Evolutionary conservation across 768 basidiomycete genomes (phyloP).

Genomic region (Calocybe gangraenosa): DNA sequence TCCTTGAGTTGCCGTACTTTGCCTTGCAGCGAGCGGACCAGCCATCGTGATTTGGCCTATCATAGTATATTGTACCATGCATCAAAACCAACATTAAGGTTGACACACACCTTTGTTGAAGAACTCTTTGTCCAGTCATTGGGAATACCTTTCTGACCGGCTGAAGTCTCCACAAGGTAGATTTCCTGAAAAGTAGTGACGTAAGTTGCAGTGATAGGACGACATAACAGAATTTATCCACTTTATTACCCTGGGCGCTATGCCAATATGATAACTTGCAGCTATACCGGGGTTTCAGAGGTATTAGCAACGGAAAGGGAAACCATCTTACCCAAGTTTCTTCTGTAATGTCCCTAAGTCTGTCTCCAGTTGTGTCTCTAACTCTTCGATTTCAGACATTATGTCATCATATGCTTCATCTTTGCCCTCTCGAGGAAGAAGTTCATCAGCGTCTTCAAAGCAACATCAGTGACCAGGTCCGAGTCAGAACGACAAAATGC

Average conservation of each 20-base stretch:
- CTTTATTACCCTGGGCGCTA: slow-evolving; percentile 81
- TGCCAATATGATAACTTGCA: slow-evolving; percentile 40
- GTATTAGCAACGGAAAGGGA: neutral
- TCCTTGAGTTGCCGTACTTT: slow-evolving; percentile 86
- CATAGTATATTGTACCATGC: neutral
- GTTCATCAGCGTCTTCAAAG: slow-evolving; percentile 54
- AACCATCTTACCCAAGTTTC: slow-evolving; percentile 52
- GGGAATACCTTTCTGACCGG: slow-evolving; percentile 61
- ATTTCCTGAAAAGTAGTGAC: slow-evolving; percentile 59
- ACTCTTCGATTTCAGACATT: slow-evolving; percentile 58
- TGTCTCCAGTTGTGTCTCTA: slow-evolving; percentile 72
- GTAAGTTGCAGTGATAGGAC: neutral
- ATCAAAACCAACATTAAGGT: neutral
- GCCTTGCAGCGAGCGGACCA: slow-evolving; percentile 65
- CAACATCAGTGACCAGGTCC: neutral
- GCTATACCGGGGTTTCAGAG: slow-evolving; percentile 15
- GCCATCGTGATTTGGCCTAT: slow-evolving; percentile 73
- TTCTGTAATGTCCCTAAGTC: slow-evolving; percentile 64
- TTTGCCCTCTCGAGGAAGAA: slow-evolving; percentile 81
- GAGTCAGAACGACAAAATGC: slow-evolving; percentile 1
- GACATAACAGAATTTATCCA: slow-evolving; percentile 15
- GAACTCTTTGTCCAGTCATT: slow-evolving; percentile 78
- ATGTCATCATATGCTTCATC: slow-evolving; percentile 83
- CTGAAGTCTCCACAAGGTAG: slow-evolving; percentile 76
- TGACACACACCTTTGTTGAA: slow-evolving; percentile 65